These are phyloP conservation scores for Nakataea oryzae DNA, from an alignment of 2,329 filamentous ascomycete genomes.

Conservation along the genomic window DNA sequence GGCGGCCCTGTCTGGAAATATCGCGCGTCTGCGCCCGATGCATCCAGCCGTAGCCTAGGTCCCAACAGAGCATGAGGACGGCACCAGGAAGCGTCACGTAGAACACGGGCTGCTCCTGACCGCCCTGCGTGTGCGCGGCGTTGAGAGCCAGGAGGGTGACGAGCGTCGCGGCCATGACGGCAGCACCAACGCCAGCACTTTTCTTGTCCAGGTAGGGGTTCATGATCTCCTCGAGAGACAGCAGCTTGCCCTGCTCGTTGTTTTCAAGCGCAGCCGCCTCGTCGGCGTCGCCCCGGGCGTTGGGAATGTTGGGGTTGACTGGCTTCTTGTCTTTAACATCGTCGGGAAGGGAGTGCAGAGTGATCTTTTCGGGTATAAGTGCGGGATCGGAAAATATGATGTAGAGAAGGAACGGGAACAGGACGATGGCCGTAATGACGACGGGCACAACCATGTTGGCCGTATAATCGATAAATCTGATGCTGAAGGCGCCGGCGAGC, in stretches of 20 bases:
- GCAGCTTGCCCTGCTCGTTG: constrained; percentile 39
- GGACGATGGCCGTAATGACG: constrained; percentile 52
- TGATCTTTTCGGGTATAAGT: constrained; percentile 55
- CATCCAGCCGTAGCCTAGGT: constrained; percentile 53
- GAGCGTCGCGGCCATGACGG: constrained; percentile 58
- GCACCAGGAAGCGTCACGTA: constrained; percentile 62
- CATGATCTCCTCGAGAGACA: constrained; percentile 63
- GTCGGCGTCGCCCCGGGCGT: constrained; percentile 39
- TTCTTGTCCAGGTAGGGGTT: constrained; percentile 62
- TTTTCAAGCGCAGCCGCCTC: constrained; percentile 34
- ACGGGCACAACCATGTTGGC: constrained; percentile 71
- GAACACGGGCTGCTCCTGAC: constrained; percentile 46
- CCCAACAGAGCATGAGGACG: constrained; percentile 58
- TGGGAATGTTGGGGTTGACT: constrained; percentile 63
- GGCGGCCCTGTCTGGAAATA: constrained; percentile 46
- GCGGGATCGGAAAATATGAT: constrained; percentile 54
- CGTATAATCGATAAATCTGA: constrained; percentile 64
- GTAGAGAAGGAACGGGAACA: constrained; percentile 62
- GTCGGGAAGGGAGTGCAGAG: constrained; percentile 56
- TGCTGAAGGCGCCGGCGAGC: constrained; percentile 59
- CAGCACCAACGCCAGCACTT: constrained; percentile 52
- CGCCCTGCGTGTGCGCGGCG: constrained; percentile 37
- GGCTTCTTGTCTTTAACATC: constrained; percentile 44
- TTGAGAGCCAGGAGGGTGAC: constrained; percentile 57
- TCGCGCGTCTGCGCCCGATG: constrained; percentile 51